phyloP scores from a whole-genome alignment of 164 flowering plant genomes.

The Kalanchoe fedtschenkoi region DNA sequence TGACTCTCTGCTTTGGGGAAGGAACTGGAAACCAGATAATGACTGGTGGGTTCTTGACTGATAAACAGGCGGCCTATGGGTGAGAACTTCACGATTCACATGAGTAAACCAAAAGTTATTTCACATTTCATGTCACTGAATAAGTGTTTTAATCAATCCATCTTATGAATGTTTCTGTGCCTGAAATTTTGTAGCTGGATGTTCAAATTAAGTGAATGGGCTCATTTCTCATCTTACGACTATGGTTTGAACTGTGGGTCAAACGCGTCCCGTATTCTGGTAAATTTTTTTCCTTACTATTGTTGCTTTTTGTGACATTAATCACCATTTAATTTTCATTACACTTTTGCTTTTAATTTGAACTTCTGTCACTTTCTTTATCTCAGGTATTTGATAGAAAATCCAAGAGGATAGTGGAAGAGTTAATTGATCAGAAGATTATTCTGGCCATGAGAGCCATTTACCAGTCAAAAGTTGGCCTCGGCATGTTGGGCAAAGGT shows the following conservation, averaged over 20 bases:
- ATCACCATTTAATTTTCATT: background rate
- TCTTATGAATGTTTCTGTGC: slow-evolving; percentile 30
- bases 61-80: slow-evolving; percentile 88
- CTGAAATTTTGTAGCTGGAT: slow-evolving; percentile 53
- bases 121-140: background rate
- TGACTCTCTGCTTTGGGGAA: slow-evolving; percentile 8
- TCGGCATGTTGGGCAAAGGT: slow-evolving; percentile 71
- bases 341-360: background rate
- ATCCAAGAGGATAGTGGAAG: slow-evolving; percentile 79
- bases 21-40: slow-evolving; percentile 9
- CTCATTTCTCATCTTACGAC: slow-evolving; percentile 75
- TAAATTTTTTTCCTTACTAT: slow-evolving; percentile 12
- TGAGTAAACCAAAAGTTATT: background rate
- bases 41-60: slow-evolving; percentile 10
- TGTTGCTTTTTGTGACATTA: background rate
- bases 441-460: slow-evolving; percentile 88
- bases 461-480: slow-evolving; percentile 89
- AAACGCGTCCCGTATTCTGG: slow-evolving; percentile 81
- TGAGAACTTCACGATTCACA: slow-evolving; percentile 20
- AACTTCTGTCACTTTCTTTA: slow-evolving; percentile 5
- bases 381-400: slow-evolving; percentile 70
- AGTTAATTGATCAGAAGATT: slow-evolving; percentile 77
- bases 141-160: too few relatives aligned
- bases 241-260: slow-evolving; percentile 77
- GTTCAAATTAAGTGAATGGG: slow-evolving; percentile 95